These are phyloP conservation scores for Sordariomycetes sp. DNA, from an alignment of 2,329 filamentous ascomycete genomes.

Conservation along the genomic window DNA sequence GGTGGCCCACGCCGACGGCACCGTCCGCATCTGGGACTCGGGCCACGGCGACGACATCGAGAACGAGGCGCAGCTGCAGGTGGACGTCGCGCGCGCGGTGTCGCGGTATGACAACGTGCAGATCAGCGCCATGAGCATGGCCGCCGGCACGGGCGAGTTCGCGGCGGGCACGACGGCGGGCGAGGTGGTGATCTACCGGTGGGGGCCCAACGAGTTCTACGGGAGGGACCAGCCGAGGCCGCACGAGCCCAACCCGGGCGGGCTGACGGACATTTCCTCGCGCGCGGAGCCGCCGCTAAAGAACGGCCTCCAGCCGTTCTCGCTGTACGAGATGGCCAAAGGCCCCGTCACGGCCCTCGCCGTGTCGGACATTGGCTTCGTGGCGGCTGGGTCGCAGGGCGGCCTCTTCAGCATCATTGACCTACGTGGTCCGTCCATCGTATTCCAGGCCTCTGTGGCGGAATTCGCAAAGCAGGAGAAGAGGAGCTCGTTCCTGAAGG, in stretches of 20 bases:
- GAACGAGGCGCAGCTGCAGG: conserved; percentile 69
- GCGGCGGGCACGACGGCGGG: conserved; percentile 71
- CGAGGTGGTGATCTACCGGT: conserved; percentile 80
- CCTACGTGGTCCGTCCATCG: conserved; percentile 74
- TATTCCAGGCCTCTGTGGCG: conserved; percentile 61
- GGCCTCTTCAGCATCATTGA: conserved; percentile 78
- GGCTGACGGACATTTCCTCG: conserved; percentile 62
- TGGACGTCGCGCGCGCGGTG: conserved; percentile 75
- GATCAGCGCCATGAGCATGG: conserved; percentile 70
- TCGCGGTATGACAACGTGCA: conserved; percentile 69
- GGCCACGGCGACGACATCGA: conserved; percentile 91
- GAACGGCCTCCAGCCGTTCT: conserved; percentile 70
- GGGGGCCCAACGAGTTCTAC: conserved; percentile 68
- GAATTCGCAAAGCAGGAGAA: conserved; percentile 73
- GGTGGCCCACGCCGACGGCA: conserved; percentile 83
- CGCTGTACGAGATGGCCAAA: conserved; percentile 73
- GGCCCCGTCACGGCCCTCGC: conserved; percentile 71
- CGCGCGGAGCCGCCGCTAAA: conserved; percentile 63
- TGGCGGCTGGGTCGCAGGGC: conserved; percentile 75
- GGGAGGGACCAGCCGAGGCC: conserved; percentile 52
- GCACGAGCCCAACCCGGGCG: conserved; percentile 52
- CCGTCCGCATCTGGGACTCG: conserved; percentile 84
- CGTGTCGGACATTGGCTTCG: conserved; percentile 87
- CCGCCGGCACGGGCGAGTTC: conserved; percentile 72
- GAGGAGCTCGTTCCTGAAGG: conserved; percentile 58